These are phyloP conservation scores for Corymbia maculata DNA, from an alignment of 345 rosid genomes.

Conservation along the genomic window DNA sequence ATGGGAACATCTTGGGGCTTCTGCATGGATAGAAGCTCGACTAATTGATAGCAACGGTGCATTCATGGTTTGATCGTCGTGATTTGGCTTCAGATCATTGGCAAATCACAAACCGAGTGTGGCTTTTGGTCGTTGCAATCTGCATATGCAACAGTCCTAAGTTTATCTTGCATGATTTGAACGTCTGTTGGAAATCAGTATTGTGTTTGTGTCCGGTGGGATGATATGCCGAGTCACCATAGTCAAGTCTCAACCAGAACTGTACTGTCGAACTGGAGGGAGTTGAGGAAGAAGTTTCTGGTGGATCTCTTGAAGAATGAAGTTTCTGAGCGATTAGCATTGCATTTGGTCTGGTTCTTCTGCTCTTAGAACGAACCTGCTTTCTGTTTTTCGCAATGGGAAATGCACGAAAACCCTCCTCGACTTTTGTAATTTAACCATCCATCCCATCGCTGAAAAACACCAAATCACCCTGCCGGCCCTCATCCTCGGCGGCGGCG, in stretches of 20 bases:
- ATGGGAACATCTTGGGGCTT: neutral
- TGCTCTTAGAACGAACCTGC: neutral
- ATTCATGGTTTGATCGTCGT: neutral
- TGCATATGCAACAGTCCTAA: neutral
- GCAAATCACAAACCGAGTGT: neutral
- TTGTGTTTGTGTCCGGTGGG: neutral
- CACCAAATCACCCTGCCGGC: neutral
- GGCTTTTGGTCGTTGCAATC: neutral
- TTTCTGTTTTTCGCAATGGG: neutral
- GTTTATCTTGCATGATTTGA: neutral
- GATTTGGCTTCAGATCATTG: neutral
- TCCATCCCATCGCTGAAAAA: neutral
- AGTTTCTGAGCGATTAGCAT: neutral
- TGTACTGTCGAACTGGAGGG: neutral
- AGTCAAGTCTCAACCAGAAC: too few species aligned
- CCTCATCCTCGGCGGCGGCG: neutral
- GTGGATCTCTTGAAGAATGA: neutral
- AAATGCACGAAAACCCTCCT: too few species aligned
- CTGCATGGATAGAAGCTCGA: neutral
- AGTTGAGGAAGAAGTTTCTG: neutral
- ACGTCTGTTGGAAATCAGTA: neutral
- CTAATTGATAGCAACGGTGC: neutral
- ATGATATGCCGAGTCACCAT: neutral
- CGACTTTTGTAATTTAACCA: neutral
- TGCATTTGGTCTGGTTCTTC: neutral